Evolutionary conservation across 495 filamentous ascomycete species (phyloP), one percentile per base, ranked within the genome.

Genomic region (Trypethelium eluteriae): DNA sequence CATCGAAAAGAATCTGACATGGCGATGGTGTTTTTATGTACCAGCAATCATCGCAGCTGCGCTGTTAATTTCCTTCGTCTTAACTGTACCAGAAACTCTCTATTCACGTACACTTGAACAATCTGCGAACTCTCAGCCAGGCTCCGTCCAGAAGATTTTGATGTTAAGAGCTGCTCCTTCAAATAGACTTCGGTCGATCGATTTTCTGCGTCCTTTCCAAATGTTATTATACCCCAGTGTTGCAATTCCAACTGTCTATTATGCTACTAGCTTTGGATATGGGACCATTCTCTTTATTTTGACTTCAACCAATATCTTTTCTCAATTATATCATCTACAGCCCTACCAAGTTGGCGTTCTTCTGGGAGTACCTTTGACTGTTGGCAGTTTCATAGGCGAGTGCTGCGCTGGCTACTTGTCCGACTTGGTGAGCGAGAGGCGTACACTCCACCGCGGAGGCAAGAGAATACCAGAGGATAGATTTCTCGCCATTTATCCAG

Each of bases 381-480:
- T 76, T 32, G 76, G 76, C 18, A 69, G 69, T 63, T 32, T 76
- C 10, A 53, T 77, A n/a, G 75, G 76, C 11, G 76, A 78, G 62
- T 62, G 72, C 16, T 64, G 64, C 3, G 70, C 76, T 6, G 76
- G 76, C 18, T 71, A 68, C 47, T 57, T 78, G 34, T 74, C 67
- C 9, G 74, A 77, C 64, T 71, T 69, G 70, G 67, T 75, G 35
- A 67, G 64, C 44, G 62, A 72, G 41, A 66, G 53, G 12, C 56
- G 69, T 4, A 67, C 74, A 0, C 38, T 67, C 41, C 18, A 49
- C 2, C 64, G 71, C 32, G 70, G 64, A 34, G 74, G 74, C 56
- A 64, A 66, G 47, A 66, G 69, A n/a, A 63, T 44, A 61, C 74
- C 74, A 4, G 73, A 76, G 49, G 74, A 70, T 36, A 65, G 74